phyloP scores from a whole-genome alignment of 2,329 filamentous ascomycete genomes.

The Tolypocladium album region DNA sequence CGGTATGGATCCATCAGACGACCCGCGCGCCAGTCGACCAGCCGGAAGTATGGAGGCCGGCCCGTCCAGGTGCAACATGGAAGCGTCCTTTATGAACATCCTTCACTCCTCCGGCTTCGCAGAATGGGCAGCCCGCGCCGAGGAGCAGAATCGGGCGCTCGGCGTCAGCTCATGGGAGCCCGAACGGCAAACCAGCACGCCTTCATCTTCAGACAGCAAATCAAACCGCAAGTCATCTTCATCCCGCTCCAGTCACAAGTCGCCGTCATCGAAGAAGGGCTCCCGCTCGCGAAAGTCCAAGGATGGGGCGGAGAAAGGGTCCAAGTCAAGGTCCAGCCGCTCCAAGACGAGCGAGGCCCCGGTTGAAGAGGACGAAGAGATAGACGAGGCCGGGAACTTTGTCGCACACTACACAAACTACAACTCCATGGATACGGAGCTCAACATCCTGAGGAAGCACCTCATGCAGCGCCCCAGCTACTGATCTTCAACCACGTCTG shows the following conservation, averaged over 20 bases:
- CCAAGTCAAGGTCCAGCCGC: neutral
- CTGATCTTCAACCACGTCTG: neutral
- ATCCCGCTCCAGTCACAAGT: neutral
- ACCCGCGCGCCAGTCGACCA: neutral
- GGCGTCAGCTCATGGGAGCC: neutral
- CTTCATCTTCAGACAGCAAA: neutral
- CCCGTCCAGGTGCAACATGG: conserved; percentile 6
- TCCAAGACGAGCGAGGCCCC: neutral
- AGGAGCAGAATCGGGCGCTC: conserved; percentile 2
- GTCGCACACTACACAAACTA: conserved; percentile 4
- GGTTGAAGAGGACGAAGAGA: neutral
- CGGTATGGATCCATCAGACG: neutral
- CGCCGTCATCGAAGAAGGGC: neutral
- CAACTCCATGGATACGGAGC: conserved; percentile 5
- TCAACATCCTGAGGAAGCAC: conserved; percentile 3
- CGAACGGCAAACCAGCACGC: neutral
- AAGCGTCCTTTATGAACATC: conserved; percentile 5
- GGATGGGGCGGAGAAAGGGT: neutral
- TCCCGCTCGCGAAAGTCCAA: neutral
- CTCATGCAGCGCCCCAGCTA: conserved; percentile 1
- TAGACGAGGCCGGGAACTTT: conserved; percentile 1
- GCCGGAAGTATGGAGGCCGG: conserved; percentile 3
- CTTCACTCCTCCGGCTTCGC: conserved; percentile 4
- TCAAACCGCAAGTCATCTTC: neutral
- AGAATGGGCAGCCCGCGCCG: conserved; percentile 7